Evolutionary conservation across 2,329 filamentous ascomycete genomes (phyloP).

Genomic region (Arthroderma sp.): DNA sequence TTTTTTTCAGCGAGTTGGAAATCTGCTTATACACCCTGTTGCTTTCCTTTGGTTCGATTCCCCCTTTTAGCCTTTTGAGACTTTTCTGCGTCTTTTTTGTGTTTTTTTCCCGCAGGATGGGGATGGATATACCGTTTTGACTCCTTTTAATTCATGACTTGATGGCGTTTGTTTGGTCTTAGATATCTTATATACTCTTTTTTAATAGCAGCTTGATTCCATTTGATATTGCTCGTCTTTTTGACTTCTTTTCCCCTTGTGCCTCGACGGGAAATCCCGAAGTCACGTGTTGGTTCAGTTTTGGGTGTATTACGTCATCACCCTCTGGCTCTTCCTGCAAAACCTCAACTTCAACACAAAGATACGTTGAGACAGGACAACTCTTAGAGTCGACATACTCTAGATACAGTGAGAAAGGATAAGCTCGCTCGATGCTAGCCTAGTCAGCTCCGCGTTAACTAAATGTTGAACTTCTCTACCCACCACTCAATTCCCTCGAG

Average conservation of each 20-base stretch:
- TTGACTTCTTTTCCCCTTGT: neutral
- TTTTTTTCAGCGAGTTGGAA: neutral
- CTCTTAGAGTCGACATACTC: too few relatives aligned
- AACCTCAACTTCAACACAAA: too few relatives aligned
- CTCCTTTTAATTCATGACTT: neutral
- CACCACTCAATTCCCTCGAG: too few relatives aligned
- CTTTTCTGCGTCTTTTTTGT: neutral
- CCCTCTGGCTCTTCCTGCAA: too few relatives aligned
- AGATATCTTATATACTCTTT: neutral
- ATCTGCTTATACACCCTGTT: neutral
- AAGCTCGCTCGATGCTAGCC: too few relatives aligned
- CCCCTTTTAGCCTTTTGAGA: constrained; percentile 4
- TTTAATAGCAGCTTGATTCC: neutral
- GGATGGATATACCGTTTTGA: neutral
- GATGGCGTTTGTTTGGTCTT: neutral
- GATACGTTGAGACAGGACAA: too few relatives aligned
- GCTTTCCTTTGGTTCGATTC: neutral
- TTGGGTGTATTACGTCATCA: too few relatives aligned
- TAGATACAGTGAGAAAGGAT: too few relatives aligned
- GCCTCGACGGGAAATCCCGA: neutral
- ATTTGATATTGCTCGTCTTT: neutral
- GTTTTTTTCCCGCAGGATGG: neutral
- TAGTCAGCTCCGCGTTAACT: too few relatives aligned
- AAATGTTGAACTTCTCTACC: too few relatives aligned
- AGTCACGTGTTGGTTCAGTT: too few relatives aligned